Evolutionary conservation across 2,329 filamentous ascomycete genomes (phyloP).

Genomic region (Ceratocystis cacaofunesta): DNA sequence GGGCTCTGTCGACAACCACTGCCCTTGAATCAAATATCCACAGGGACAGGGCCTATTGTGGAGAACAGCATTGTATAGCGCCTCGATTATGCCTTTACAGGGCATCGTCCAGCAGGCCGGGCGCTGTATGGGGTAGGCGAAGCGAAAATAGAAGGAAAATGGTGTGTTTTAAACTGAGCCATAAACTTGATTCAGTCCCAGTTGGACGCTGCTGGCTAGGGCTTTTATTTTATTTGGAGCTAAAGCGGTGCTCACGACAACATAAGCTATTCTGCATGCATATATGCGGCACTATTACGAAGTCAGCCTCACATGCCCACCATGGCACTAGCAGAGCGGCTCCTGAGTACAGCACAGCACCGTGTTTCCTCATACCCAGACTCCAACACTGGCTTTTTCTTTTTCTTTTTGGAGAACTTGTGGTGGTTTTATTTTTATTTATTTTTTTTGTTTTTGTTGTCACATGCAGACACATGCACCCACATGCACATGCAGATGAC

Average conservation of each 20-base stretch:
- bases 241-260: no score
- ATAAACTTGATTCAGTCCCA: neutral
- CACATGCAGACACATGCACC: neutral
- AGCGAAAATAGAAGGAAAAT: neutral
- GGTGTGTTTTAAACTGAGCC: neutral
- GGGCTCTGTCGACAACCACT: neutral
- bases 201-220: no score
- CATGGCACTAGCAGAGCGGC: neutral
- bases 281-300: neutral
- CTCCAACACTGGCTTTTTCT: no score
- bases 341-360: neutral
- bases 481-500: neutral
- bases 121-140: neutral
- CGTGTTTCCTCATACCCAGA: no score
- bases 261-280: neutral
- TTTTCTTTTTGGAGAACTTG: neutral
- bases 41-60: neutral
- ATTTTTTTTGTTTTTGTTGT: neutral
- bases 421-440: neutral
- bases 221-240: neutral
- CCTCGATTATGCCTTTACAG: neutral
- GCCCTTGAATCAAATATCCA: neutral
- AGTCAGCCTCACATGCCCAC: neutral
- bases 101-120: neutral
- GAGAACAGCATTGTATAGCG: neutral